Conservation (phyloP, 2,329 filamentous ascomycete species). For the Cladosporium phlei region DNA sequence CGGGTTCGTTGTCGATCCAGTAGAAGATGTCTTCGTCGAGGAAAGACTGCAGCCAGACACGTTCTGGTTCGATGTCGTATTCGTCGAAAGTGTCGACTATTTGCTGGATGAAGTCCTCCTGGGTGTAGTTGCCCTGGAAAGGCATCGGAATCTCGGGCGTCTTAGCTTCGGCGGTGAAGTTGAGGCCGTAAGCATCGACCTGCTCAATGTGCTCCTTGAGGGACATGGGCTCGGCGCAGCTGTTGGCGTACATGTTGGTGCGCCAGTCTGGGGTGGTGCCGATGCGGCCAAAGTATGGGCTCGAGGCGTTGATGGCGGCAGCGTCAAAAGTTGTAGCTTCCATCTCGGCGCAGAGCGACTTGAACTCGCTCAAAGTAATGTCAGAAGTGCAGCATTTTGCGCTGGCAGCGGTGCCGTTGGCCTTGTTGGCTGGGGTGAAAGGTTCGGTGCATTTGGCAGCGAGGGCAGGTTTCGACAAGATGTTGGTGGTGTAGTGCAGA, state of each 20-base stretch:
- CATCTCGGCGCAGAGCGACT: slow-evolving; percentile 66
- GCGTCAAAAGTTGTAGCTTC: slow-evolving; percentile 58
- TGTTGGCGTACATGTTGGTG: slow-evolving; percentile 58
- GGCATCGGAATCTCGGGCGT: slow-evolving; percentile 65
- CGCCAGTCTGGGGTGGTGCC: slow-evolving; percentile 53
- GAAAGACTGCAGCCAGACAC: slow-evolving; percentile 64
- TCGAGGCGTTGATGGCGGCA: slow-evolving; percentile 56
- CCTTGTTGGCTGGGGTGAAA: slow-evolving; percentile 47
- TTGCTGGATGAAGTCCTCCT: slow-evolving; percentile 60
- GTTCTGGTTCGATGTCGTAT: slow-evolving; percentile 48
- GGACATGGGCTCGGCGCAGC: slow-evolving; percentile 58
- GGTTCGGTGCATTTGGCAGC: slow-evolving; percentile 60
- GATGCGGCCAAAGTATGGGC: slow-evolving; percentile 44
- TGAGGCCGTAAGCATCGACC: slow-evolving; percentile 46
- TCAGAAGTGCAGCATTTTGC: slow-evolving; percentile 69
- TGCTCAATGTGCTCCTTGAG: slow-evolving; percentile 60
- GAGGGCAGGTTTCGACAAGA: slow-evolving; percentile 57
- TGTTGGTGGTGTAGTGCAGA: slow-evolving; percentile 64
- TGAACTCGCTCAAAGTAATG: slow-evolving; percentile 64
- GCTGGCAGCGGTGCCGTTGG: slow-evolving; percentile 41
- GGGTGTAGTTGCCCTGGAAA: slow-evolving; percentile 60
- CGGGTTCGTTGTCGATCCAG: slow-evolving; percentile 60
- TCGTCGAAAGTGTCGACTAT: slow-evolving; percentile 57
- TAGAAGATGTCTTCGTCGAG: slow-evolving; percentile 51
- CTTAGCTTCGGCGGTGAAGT: slow-evolving; percentile 66